A percentile compares a stretch with the other conserved stretches of the same genome.
Conservation (phyloP, 352 stramenopile species). For the Globisporangium iwayamae region DNA sequence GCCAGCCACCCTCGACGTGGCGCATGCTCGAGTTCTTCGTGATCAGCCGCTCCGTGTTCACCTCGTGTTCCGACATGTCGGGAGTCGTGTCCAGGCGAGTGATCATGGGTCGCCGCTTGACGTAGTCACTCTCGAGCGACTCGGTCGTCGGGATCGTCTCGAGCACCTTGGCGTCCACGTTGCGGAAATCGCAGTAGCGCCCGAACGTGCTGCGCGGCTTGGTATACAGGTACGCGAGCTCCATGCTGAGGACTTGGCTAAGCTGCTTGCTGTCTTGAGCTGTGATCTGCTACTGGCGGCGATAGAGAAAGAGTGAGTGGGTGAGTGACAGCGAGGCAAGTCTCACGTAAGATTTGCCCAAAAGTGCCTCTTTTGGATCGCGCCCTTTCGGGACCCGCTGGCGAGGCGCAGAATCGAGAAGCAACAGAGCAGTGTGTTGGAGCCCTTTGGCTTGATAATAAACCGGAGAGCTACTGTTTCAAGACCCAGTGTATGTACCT, state of each 20-base stretch:
- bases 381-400: slow-evolving; percentile 6
- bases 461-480: too few relatives aligned
- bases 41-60: slow-evolving; percentile 93
- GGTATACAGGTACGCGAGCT: slow-evolving; percentile 89
- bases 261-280: not conserved
- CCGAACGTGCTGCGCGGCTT: slow-evolving; percentile 93
- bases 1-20: slow-evolving; percentile 95
- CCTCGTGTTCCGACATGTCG: slow-evolving; percentile 90
- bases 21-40: slow-evolving; percentile 93
- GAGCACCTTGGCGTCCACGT: slow-evolving; percentile 88
- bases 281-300: not conserved
- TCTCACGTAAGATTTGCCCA: not conserved
- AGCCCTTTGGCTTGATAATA: too few relatives aligned
- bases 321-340: not conserved
- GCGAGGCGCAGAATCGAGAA: not conserved
- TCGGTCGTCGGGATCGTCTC: slow-evolving; percentile 86
- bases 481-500: too few relatives aligned
- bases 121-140: slow-evolving; percentile 88
- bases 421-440: not conserved
- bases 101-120: slow-evolving; percentile 84
- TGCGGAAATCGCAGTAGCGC: slow-evolving; percentile 89
- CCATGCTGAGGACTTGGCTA: slow-evolving; percentile 33
- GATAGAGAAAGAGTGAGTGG: not conserved
- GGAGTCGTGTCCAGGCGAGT: slow-evolving; percentile 87
- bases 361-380: slow-evolving; percentile 1